Conservation (phyloP, 2,329 filamentous ascomycete genomes). For the Xylaria sp. region DNA sequence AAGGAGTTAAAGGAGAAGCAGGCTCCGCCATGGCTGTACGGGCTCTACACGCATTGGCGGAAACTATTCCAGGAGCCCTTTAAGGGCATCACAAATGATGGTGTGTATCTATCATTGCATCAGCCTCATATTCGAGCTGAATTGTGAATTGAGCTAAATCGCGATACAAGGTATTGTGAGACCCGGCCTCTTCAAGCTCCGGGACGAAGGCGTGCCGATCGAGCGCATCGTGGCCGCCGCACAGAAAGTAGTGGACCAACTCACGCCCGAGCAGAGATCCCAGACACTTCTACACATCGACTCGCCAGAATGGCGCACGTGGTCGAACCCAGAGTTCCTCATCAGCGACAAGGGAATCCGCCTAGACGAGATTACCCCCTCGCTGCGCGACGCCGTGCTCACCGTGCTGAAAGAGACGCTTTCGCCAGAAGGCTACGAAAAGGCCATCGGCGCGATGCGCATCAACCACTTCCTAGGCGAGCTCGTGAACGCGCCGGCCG, state of each 20-base stretch:
- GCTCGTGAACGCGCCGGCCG: conserved; percentile 62
- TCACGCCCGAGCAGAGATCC: conserved; percentile 56
- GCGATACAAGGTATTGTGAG: conserved; percentile 52
- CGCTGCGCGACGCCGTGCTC: conserved; percentile 57
- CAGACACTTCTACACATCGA: conserved; percentile 66
- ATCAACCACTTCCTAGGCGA: conserved; percentile 78
- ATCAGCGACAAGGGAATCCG: conserved; percentile 72
- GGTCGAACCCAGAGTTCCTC: conserved; percentile 76
- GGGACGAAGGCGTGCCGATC: conserved; percentile 69
- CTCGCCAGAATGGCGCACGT: conserved; percentile 73
- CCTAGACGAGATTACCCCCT: conserved; percentile 62
- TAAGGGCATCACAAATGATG: conserved; percentile 72
- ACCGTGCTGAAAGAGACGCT: conserved; percentile 62
- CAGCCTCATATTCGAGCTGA: conserved; percentile 9
- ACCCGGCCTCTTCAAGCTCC: conserved; percentile 60
- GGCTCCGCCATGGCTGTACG: conserved; percentile 70
- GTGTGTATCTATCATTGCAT: conserved; percentile 43
- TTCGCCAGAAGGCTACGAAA: conserved; percentile 73
- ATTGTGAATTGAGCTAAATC: not conserved
- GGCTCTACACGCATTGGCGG: conserved; percentile 63
- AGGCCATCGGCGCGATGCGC: conserved; percentile 72
- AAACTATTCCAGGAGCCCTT: conserved; percentile 69
- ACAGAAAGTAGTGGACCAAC: conserved; percentile 49
- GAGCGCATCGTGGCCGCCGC: conserved; percentile 59
- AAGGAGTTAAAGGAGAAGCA: conserved; percentile 62